phyloP scores from a whole-genome alignment of 75 land plant genomes.

The Selaginella moellendorffii region DNA sequence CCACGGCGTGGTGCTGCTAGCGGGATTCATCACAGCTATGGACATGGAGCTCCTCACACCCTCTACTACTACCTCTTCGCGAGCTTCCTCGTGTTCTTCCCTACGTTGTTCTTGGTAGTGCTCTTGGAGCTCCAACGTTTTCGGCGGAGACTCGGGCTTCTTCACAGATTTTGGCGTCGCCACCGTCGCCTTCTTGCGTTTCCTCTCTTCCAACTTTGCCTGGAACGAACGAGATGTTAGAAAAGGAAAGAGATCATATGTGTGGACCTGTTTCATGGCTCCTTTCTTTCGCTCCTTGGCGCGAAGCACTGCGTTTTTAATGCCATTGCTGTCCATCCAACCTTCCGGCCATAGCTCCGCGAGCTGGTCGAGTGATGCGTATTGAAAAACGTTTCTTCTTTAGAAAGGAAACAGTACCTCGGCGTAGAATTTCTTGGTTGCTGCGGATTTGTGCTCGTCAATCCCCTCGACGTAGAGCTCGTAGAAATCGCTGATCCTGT shows the following conservation, averaged over 20 bases:
- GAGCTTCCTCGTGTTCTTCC: no score
- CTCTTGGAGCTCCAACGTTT: no score
- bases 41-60: no score
- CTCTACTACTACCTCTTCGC: no score
- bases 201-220: neutral
- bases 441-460: constrained; percentile 82
- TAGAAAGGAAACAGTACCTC: constrained; percentile 33
- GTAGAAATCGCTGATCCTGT: constrained; percentile 81
- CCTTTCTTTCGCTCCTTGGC: constrained; percentile 61
- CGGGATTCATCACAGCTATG: no score
- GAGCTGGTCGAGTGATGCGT: constrained; percentile 32
- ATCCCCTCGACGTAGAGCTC: constrained; percentile 89
- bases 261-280: neutral
- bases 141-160: no score
- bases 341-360: constrained; percentile 93
- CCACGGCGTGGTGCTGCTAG: no score
- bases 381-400: neutral
- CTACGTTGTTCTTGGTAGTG: no score
- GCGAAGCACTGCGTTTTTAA: constrained; percentile 66
- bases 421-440: constrained; percentile 55
- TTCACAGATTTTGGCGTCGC: no score
- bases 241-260: neutral
- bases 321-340: constrained; percentile 75
- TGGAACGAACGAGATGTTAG: neutral
- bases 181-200: neutral